Evolutionary conservation across 2,329 filamentous ascomycete genomes (phyloP).

Genomic region (Leptographium procerum): DNA sequence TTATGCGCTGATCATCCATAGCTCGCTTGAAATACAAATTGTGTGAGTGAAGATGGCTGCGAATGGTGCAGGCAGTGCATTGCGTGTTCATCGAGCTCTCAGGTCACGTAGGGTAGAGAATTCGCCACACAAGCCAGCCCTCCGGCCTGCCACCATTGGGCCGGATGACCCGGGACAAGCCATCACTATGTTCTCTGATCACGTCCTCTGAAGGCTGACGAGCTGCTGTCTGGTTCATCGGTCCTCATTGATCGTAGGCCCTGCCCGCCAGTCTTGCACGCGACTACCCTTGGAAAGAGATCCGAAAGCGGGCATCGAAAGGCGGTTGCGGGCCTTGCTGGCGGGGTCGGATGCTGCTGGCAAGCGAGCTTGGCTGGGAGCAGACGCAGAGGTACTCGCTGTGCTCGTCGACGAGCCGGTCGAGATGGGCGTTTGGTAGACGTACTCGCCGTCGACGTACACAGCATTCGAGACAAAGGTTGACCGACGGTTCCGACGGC

Average conservation of each 20-base stretch:
- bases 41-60: not conserved
- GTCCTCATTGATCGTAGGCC: constrained; percentile 8
- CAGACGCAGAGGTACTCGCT: constrained; percentile 29
- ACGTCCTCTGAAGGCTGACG: not conserved
- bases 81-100: not conserved
- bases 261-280: constrained; percentile 28
- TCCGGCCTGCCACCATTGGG: not conserved
- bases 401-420: constrained; percentile 44
- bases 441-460: constrained; percentile 93
- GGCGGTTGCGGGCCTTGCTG: constrained; percentile 33
- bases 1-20: not conserved
- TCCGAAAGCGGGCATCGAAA: constrained; percentile 46
- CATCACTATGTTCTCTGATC: not conserved
- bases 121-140: not conserved
- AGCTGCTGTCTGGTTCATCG: not conserved
- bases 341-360: constrained; percentile 16
- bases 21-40: not conserved
- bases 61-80: not conserved
- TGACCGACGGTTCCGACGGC: constrained; percentile 72
- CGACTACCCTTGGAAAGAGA: constrained; percentile 24
- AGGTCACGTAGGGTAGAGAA: not conserved
- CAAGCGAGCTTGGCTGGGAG: constrained; percentile 20
- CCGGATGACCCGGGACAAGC: not conserved
- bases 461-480: constrained; percentile 81
- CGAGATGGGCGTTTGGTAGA: constrained; percentile 57